Percentiles rank a stretch among this genome's conserved stretches.
Evolutionary conservation across 2,329 filamentous ascomycete species (phyloP).

Genomic region (Berkeleyomyces basicola): DNA sequence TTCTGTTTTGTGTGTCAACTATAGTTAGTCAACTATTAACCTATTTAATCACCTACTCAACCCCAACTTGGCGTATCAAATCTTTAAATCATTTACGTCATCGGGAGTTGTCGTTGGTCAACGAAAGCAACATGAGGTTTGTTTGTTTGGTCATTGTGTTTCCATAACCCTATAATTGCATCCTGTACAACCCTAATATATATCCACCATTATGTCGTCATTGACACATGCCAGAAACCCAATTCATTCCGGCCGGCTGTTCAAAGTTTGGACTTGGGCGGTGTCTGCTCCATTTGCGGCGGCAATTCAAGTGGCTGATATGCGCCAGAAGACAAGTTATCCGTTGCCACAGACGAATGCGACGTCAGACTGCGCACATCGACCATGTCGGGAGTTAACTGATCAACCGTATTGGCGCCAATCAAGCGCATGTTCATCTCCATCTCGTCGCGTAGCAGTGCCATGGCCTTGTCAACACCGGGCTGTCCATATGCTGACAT

Average conservation of each 20-base stretch:
- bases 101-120: not conserved
- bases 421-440: constrained; percentile 98
- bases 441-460: constrained; percentile 86
- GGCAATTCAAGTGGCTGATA: constrained; percentile 40
- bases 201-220: not conserved
- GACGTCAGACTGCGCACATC: constrained; percentile 54
- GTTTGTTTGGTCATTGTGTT: not conserved
- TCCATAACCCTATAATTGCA: not conserved
- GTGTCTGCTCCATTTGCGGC: constrained; percentile 25
- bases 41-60: too few species aligned
- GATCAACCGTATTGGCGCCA: constrained; percentile 55
- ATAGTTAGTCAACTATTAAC: too few species aligned
- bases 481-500: constrained; percentile 83
- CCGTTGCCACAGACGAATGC: constrained; percentile 32
- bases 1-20: too few species aligned
- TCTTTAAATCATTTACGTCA: not conserved
- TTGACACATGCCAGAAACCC: not conserved
- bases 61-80: too few species aligned
- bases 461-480: constrained; percentile 85
- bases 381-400: constrained; percentile 66
- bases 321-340: constrained; percentile 30
- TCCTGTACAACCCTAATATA: not conserved
- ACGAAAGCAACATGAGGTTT: not conserved
- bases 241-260: not conserved
- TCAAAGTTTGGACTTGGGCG: constrained; percentile 34